These are phyloP conservation scores for Hansenula anomala DNA, from an alignment of 1,139 yeast genomes.

Conservation along the genomic window DNA sequence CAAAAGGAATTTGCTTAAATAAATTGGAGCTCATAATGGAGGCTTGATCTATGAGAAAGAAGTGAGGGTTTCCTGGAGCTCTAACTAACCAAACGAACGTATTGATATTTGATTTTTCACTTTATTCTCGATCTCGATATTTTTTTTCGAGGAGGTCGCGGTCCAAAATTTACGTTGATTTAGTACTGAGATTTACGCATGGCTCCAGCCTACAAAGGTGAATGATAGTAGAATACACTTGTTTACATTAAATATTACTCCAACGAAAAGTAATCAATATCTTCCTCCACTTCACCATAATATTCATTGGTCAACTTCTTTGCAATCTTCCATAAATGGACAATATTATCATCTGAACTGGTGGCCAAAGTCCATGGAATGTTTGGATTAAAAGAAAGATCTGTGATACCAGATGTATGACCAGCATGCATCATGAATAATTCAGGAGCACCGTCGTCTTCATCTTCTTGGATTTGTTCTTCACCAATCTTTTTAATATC, in stretches of 20 bases:
- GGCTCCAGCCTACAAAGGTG: too few relatives aligned
- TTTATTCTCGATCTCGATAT: neutral
- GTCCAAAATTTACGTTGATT: too few relatives aligned
- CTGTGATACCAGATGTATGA: constrained; percentile 72
- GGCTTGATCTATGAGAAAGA: neutral
- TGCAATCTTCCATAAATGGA: constrained; percentile 72
- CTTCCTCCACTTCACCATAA: constrained; percentile 23
- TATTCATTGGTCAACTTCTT: constrained; percentile 41
- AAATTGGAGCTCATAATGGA: neutral
- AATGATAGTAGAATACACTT: too few relatives aligned
- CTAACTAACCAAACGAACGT: too few relatives aligned
- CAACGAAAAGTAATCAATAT: constrained; percentile 16
- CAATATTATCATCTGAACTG: constrained; percentile 72
- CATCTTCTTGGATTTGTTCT: constrained; percentile 74
- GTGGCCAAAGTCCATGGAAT: constrained; percentile 72
- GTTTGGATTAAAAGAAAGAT: constrained; percentile 60
- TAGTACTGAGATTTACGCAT: too few relatives aligned
- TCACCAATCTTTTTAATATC: constrained; percentile 69
- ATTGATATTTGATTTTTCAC: neutral
- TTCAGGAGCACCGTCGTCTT: constrained; percentile 81
- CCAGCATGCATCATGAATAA: constrained; percentile 86
- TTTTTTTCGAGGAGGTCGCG: too few relatives aligned
- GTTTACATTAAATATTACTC: constrained; percentile 8
- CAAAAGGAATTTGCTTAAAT: neutral
- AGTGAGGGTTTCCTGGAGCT: too few relatives aligned